Evolutionary conservation across 352 stramenopile species (phyloP), one percentile per base, ranked within the genome.

Genomic region (Phytophthora idaei): DNA sequence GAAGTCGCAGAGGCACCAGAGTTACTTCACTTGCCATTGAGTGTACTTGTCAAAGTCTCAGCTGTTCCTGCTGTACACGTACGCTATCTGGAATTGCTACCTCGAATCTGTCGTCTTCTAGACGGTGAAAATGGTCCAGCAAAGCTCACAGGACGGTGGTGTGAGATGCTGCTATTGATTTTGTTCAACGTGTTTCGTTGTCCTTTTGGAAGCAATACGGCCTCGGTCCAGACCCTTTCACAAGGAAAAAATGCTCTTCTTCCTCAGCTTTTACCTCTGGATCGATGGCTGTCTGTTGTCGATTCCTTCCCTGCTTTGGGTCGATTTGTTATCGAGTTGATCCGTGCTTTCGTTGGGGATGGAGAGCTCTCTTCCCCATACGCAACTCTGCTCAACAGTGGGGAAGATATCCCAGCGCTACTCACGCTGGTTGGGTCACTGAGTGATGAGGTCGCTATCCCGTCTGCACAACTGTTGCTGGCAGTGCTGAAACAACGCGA

Each of bases 181-280:
- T 47, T 93, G 8, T 87, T 74, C 60, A 90, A 91, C n/a, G 47
- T 90, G 0, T 90, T 88, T 34, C 79, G 79, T n/a, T 73, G 76
- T 52, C 67, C 67, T 17, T 68, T 71, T 47, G 57, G 52, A 29
- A 67, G 51, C 28, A 52, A 51, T 9, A 41, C 39, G 51, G 44
- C 17, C 0, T 47, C 59, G 5, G 47, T 46, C 3, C 69, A 77
- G 2, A 58, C 51, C 1, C 37, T 89, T 2, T 53, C 65, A 3
- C 47, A 49, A 10, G 75, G 80, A 2, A 71, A 88, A 34, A 28
- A 21, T 12, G 58, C 77, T 0, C 34, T 93, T 15, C 56, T 92
- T 3, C 66, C 70, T 6, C 78, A 90, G 39, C n/a, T 92, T 1
- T 28, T 93, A 11, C 85, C 85, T 4, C 61, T 93, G 0, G 39